Conservation (phyloP, 371 early-diverging fungal species). For the Capillidium rhysosporum region DNA sequence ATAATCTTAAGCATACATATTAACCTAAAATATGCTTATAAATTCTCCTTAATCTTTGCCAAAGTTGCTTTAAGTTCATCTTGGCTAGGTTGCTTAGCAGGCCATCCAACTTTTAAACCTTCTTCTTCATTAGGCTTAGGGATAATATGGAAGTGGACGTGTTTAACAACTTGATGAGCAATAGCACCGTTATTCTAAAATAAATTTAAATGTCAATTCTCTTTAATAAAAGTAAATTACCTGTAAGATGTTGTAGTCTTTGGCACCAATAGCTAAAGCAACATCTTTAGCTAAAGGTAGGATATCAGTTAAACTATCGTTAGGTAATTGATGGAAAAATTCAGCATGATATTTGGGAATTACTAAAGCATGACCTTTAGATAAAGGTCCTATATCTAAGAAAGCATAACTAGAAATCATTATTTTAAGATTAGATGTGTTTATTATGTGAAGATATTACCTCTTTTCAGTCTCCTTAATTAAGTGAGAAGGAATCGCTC, state of each 20-base stretch:
- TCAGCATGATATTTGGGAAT: constrained; percentile 80
- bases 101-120: constrained; percentile 11
- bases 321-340: constrained; percentile 72
- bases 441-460: constrained; percentile 13
- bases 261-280: constrained; percentile 38
- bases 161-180: constrained; percentile 35
- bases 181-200: constrained; percentile 56
- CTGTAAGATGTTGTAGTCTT: constrained; percentile 83
- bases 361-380: constrained; percentile 57
- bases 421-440: constrained; percentile 1
- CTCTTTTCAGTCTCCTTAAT: constrained; percentile 61
- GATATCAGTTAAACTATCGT: constrained; percentile 58
- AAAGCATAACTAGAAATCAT: constrained; percentile 30
- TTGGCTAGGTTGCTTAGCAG: constrained; percentile 12
- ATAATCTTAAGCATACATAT: no score
- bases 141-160: constrained; percentile 13
- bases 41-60: constrained; percentile 16
- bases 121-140: constrained; percentile 11
- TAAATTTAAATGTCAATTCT: background rate
- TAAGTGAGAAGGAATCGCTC: constrained; percentile 65
- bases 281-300: constrained; percentile 76
- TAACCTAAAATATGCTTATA: constrained; percentile 8
- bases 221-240: constrained; percentile 10
- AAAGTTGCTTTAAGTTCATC: constrained; percentile 17
- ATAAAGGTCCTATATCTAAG: constrained; percentile 57